phyloP scores from a whole-genome alignment of 228 moss, liverwort and hornwort genomes.

The Sphagnum magellanicum region DNA sequence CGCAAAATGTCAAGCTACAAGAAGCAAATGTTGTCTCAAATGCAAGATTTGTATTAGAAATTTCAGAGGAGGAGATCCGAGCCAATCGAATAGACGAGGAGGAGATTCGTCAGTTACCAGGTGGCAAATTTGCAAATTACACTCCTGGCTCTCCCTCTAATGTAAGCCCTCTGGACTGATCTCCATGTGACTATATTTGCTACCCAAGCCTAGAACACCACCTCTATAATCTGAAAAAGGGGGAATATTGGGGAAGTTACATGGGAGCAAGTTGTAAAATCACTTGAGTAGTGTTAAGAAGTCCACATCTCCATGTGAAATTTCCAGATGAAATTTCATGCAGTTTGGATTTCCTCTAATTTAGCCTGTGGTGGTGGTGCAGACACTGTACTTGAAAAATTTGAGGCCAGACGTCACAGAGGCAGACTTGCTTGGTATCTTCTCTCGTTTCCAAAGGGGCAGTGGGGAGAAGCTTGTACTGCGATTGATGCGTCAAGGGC shows the following conservation, averaged over 20 bases:
- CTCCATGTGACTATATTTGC: not conserved
- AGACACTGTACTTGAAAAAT: constrained; percentile 54
- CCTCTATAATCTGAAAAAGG: not conserved
- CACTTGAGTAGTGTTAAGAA: too few relatives aligned
- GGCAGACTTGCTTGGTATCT: constrained; percentile 33
- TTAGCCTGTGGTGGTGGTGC: constrained; percentile 4
- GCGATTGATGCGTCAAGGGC: constrained; percentile 52
- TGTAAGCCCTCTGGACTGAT: constrained; percentile 13
- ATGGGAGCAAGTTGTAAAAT: too few relatives aligned
- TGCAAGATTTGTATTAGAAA: constrained; percentile 1
- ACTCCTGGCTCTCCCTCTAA: constrained; percentile 29
- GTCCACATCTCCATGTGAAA: too few relatives aligned
- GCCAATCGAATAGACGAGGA: constrained; percentile 37
- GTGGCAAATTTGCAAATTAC: constrained; percentile 42
- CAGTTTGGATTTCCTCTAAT: too few relatives aligned
- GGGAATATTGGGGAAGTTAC: too few relatives aligned
- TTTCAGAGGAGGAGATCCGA: constrained; percentile 25
- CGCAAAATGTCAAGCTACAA: not conserved
- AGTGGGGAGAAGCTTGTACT: constrained; percentile 22
- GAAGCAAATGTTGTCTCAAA: too few relatives aligned
- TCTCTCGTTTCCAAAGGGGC: constrained; percentile 27
- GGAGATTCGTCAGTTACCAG: constrained; percentile 33
- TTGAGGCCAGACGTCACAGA: constrained; percentile 24
- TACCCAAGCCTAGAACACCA: not conserved
- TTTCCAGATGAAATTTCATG: too few relatives aligned